A percentile compares a stretch with the other conserved stretches of the same genome.
Conservation (phyloP, 1,284 basidiomycete genomes). For the Tilletia indica region DNA sequence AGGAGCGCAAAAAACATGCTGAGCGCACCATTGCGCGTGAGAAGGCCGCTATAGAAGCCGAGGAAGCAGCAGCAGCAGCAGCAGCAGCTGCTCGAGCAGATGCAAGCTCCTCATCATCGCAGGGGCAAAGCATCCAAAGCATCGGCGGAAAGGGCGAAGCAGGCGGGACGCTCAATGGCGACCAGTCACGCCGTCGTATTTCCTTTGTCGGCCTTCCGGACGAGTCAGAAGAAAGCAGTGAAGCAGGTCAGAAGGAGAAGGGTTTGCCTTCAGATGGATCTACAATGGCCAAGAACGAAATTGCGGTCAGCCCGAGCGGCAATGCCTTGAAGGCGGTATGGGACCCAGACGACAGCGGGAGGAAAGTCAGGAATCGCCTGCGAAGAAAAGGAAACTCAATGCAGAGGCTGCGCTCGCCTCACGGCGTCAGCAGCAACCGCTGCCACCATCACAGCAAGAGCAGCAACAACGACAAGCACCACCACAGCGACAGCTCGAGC, state of each 20-base stretch:
- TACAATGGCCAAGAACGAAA: background rate
- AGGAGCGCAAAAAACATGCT: slow-evolving; percentile 13
- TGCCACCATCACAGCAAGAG: background rate
- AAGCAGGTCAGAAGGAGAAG: too few species aligned
- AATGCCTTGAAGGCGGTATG: background rate
- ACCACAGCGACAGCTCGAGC: background rate
- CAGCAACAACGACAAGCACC: background rate
- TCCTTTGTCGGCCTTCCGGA: background rate
- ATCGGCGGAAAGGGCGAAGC: background rate
- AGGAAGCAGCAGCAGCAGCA: background rate
- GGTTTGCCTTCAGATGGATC: background rate
- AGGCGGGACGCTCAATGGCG: background rate
- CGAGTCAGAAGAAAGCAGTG: background rate
- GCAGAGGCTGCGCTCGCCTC: background rate
- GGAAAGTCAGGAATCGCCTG: slow-evolving; percentile 6
- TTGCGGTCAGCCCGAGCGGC: background rate
- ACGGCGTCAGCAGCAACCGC: background rate
- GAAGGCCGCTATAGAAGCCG: background rate
- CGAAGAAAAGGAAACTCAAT: background rate
- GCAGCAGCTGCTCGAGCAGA: background rate
- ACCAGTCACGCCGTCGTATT: slow-evolving; percentile 8
- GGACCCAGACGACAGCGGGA: background rate
- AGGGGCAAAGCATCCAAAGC: background rate
- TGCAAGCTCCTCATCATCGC: background rate
- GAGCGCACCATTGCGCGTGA: slow-evolving; percentile 15